These are phyloP conservation scores for Ceriops zippeliana DNA, from an alignment of 345 rosid species.

Conservation along the genomic window DNA sequence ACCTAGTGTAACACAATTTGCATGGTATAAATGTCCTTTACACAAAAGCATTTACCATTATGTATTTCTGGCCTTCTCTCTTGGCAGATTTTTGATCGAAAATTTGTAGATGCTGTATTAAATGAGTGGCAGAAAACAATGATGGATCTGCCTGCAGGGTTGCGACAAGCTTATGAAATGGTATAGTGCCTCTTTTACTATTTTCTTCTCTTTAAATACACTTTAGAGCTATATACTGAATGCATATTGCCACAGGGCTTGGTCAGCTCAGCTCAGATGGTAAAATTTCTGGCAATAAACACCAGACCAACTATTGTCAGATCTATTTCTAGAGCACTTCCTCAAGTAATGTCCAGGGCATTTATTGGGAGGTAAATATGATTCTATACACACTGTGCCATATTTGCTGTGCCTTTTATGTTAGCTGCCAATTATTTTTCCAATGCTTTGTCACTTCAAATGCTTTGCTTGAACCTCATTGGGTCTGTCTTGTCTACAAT, in stretches of 20 bases:
- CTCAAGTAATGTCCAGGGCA: constrained; percentile 79
- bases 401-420: background rate
- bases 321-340: constrained; percentile 77
- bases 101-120: constrained; percentile 87
- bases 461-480: too few relatives aligned
- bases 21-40: background rate
- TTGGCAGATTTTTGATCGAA: constrained; percentile 79
- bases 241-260: constrained; percentile 62
- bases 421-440: background rate
- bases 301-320: constrained; percentile 92
- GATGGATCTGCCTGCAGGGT: constrained; percentile 95
- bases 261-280: constrained; percentile 98
- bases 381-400: background rate
- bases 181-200: constrained; percentile 29
- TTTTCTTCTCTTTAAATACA: constrained; percentile 11
- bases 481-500: too few relatives aligned
- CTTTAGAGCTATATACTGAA: constrained; percentile 20
- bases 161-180: constrained; percentile 98
- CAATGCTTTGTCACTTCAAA: background rate
- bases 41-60: constrained; percentile 1
- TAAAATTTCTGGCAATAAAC: constrained; percentile 77
- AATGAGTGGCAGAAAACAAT: constrained; percentile 95
- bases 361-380: constrained; percentile 88
- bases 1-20: background rate
- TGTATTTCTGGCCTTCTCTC: constrained; percentile 14